These are phyloP conservation scores for Corymbia calophylla DNA, from an alignment of 441 rosid species.

Conservation along the genomic window DNA sequence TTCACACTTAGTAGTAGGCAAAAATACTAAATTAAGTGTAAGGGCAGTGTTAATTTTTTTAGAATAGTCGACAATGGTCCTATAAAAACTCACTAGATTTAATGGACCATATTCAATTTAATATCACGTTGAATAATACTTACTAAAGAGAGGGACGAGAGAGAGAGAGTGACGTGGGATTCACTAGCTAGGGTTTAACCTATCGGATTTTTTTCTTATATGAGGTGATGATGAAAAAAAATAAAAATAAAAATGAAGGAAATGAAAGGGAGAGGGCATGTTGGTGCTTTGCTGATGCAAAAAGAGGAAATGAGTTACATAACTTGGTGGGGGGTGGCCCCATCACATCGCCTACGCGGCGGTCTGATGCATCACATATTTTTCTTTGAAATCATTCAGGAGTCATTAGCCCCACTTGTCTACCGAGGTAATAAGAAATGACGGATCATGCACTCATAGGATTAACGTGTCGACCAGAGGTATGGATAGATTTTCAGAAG, in stretches of 20 bases:
- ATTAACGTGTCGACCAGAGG: not conserved
- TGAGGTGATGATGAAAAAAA: not conserved
- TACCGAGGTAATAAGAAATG: not conserved
- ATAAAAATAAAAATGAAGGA: not conserved
- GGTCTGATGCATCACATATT: not conserved
- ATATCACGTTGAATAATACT: not conserved
- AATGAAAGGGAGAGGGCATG: not conserved
- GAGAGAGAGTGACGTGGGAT: not conserved
- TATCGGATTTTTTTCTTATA: not conserved
- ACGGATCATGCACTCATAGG: not conserved
- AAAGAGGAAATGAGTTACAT: not conserved
- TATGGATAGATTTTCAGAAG: not conserved
- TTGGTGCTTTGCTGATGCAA: not conserved
- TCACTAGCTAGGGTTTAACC: not conserved
- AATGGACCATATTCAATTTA: not conserved
- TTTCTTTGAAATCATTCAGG: not conserved
- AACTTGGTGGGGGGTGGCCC: not conserved
- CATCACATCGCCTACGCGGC: not conserved
- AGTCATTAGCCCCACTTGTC: not conserved
- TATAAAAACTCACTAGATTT: not conserved
- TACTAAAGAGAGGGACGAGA: not conserved
- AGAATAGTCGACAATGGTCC: too few species aligned
- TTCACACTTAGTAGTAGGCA: too few species aligned
- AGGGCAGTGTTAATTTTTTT: too few species aligned
- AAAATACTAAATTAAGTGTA: too few species aligned